Percentiles rank a stretch among this genome's conserved stretches.
Evolutionary conservation across 495 filamentous ascomycete genomes (phyloP).

Genomic region (Sordaria brevicollis): DNA sequence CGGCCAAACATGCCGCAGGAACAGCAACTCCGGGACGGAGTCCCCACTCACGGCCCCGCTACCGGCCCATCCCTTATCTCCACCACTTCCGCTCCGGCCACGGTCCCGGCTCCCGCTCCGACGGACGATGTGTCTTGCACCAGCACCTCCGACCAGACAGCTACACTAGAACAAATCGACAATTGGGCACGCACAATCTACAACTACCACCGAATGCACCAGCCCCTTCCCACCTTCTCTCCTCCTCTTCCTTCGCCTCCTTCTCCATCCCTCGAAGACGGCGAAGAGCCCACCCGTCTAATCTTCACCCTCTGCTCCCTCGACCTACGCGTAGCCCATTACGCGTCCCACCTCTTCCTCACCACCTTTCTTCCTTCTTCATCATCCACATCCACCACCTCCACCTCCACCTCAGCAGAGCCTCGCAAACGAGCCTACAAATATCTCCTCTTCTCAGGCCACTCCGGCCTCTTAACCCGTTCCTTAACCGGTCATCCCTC

Average conservation of each 20-base stretch:
- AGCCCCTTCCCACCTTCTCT: slow-evolving; percentile 13
- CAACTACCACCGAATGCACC: slow-evolving; percentile 28
- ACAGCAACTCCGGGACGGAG: background rate
- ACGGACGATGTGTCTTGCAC: background rate
- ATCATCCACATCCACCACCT: slow-evolving; percentile 16
- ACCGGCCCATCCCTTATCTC: background rate
- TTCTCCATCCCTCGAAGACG: background rate
- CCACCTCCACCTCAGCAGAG: slow-evolving; percentile 1
- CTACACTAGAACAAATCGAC: background rate
- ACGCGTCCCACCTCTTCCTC: slow-evolving; percentile 25
- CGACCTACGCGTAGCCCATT: slow-evolving; percentile 25
- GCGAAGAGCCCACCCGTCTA: slow-evolving; percentile 1
- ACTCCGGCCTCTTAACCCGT: slow-evolving; percentile 21
- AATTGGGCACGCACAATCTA: slow-evolving; percentile 12
- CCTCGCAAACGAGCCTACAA: background rate
- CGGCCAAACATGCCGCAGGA: background rate
- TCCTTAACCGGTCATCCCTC: slow-evolving; percentile 10
- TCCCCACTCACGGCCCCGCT: background rate
- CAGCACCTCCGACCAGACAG: background rate
- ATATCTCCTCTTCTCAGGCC: slow-evolving; percentile 27
- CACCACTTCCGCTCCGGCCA: background rate
- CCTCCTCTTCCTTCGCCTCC: slow-evolving; percentile 5
- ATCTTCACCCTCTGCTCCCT: slow-evolving; percentile 31
- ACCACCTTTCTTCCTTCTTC: slow-evolving; percentile 18
- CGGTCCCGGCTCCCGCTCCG: background rate